A percentile compares a stretch with the other conserved stretches of the same genome.
Evolutionary conservation across 1,284 basidiomycete species (phyloP).

Genomic region (Puccinia novopanici): DNA sequence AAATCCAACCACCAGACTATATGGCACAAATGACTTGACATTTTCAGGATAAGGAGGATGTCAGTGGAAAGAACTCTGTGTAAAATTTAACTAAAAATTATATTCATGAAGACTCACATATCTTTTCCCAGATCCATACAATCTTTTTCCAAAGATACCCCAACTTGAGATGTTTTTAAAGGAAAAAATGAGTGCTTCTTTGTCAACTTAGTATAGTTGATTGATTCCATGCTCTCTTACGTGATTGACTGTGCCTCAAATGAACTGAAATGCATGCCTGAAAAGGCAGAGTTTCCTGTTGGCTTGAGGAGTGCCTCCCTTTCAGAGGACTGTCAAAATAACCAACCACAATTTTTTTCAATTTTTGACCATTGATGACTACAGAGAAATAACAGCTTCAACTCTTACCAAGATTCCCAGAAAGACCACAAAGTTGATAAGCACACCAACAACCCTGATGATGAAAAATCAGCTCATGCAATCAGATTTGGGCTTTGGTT

Average conservation of each 20-base stretch:
- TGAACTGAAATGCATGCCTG: constrained; percentile 45
- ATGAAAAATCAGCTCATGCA: neutral
- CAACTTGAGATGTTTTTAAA: constrained; percentile 3
- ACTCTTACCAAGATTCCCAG: constrained; percentile 21
- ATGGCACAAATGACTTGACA: constrained; percentile 46
- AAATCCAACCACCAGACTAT: constrained; percentile 34
- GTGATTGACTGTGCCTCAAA: constrained; percentile 50
- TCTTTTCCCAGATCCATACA: constrained; percentile 37
- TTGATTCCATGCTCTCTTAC: constrained; percentile 1
- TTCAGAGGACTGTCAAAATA: constrained; percentile 24
- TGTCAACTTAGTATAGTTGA: too few relatives aligned
- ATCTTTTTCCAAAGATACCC: constrained; percentile 45
- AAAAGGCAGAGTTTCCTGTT: constrained; percentile 37
- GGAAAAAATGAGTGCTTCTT: neutral
- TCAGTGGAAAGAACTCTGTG: neutral
- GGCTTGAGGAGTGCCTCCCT: constrained; percentile 35
- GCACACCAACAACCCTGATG: constrained; percentile 31
- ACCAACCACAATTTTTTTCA: neutral
- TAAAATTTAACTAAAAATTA: neutral
- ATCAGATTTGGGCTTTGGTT: neutral
- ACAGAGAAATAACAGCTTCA: neutral
- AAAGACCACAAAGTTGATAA: constrained; percentile 43
- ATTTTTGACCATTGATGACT: neutral
- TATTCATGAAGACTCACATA: constrained; percentile 35
- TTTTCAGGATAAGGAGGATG: neutral